Evolutionary conservation across 2,329 filamentous ascomycete genomes (phyloP).

Genomic region (Ceratocystiopsis sp.): DNA sequence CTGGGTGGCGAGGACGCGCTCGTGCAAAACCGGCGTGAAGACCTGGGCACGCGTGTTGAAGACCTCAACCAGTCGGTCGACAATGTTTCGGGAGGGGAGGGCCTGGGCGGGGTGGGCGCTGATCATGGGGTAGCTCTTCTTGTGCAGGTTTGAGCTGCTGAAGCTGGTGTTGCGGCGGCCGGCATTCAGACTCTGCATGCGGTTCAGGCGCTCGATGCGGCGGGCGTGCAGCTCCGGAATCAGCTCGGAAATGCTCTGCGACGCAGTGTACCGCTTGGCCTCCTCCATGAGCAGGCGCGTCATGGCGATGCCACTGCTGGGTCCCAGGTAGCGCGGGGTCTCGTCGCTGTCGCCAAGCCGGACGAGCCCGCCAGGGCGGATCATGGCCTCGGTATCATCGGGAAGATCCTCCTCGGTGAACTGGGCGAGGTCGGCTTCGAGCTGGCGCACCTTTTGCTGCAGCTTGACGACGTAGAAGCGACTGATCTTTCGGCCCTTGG

Average conservation of each 20-base stretch:
- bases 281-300: slow-evolving; percentile 91
- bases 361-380: slow-evolving; percentile 73
- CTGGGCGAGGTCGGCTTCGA: slow-evolving; percentile 67
- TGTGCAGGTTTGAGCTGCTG: slow-evolving; percentile 37
- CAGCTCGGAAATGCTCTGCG: slow-evolving; percentile 80
- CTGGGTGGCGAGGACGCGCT: slow-evolving; percentile 58
- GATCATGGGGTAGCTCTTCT: slow-evolving; percentile 80
- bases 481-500: slow-evolving; percentile 71
- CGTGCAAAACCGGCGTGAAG: slow-evolving; percentile 75
- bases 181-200: slow-evolving; percentile 46
- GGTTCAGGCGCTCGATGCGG: slow-evolving; percentile 36
- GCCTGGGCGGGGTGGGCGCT: slow-evolving; percentile 65
- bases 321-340: slow-evolving; percentile 71
- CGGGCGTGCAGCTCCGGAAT: slow-evolving; percentile 56
- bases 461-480: slow-evolving; percentile 85
- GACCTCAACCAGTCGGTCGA: slow-evolving; percentile 64
- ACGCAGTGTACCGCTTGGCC: slow-evolving; percentile 82
- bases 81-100: slow-evolving; percentile 57
- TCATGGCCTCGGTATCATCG: slow-evolving; percentile 63
- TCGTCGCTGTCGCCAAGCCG: slow-evolving; percentile 74
- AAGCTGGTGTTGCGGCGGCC: slow-evolving; percentile 33
- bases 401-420: slow-evolving; percentile 63
- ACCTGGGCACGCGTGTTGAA: slow-evolving; percentile 58
- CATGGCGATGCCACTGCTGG: slow-evolving; percentile 90
- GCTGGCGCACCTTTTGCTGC: slow-evolving; percentile 65